phyloP scores from a whole-genome alignment of 1,139 yeast genomes.

The Pichiaceae sp. region DNA sequence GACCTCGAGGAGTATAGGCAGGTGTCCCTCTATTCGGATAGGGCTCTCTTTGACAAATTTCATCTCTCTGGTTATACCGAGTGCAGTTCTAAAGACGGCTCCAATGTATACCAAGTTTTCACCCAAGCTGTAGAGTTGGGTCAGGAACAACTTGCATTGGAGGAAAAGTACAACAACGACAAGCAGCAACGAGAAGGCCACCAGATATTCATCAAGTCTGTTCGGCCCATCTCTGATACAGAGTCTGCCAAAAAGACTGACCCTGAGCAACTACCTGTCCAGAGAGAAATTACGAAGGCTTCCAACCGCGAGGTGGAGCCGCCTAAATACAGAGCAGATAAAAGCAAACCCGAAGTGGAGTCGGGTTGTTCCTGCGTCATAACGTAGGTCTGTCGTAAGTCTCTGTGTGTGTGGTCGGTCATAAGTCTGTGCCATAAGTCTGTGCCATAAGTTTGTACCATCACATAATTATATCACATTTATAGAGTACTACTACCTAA shows the following conservation, averaged over 20 bases:
- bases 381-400: too few relatives aligned
- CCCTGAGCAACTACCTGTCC: too few relatives aligned
- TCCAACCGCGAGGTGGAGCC: background rate
- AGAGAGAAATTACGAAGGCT: background rate
- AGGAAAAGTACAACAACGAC: slow-evolving; percentile 2
- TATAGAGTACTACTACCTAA: too few relatives aligned
- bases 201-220: background rate
- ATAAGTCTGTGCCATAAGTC: too few relatives aligned
- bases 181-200: background rate
- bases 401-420: too few relatives aligned
- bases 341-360: background rate
- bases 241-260: too few relatives aligned
- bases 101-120: slow-evolving; percentile 41
- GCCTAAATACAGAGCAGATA: background rate
- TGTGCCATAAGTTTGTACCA: too few relatives aligned
- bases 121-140: slow-evolving; percentile 33
- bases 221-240: too few relatives aligned
- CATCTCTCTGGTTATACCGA: slow-evolving; percentile 38
- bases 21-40: slow-evolving; percentile 30
- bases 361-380: background rate
- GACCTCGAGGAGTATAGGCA: slow-evolving; percentile 34
- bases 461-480: too few relatives aligned
- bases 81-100: slow-evolving; percentile 44
- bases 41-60: slow-evolving; percentile 32
- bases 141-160: slow-evolving; percentile 4